Evolutionary conservation across 495 filamentous ascomycete genomes (phyloP).

Genomic region (Aspergillus conjunctus): DNA sequence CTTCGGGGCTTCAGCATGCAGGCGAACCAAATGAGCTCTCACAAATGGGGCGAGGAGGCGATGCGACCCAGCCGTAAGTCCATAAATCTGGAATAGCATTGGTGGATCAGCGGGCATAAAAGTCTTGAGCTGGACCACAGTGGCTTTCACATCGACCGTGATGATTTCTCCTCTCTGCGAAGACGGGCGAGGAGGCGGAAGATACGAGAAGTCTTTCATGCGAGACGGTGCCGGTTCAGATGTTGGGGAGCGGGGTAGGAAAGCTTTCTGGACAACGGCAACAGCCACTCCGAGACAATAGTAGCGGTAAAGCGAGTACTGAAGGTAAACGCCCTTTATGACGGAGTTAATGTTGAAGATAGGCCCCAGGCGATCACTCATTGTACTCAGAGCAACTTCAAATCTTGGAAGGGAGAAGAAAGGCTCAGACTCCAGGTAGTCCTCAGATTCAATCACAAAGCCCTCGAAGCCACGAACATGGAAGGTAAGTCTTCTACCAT

Average conservation of each 20-base stretch:
- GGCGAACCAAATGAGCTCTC: constrained; percentile 69
- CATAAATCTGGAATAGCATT: constrained; percentile 86
- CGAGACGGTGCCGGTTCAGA: constrained; percentile 10
- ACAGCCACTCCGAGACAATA: constrained; percentile 85
- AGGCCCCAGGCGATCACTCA: constrained; percentile 81
- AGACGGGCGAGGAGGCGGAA: constrained; percentile 33
- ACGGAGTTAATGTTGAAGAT: constrained; percentile 84
- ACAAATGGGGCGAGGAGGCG: constrained; percentile 81
- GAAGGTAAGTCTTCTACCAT: constrained; percentile 80
- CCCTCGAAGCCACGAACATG: constrained; percentile 82
- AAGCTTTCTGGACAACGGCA: constrained; percentile 73
- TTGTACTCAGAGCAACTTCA: constrained; percentile 81
- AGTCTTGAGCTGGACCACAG: constrained; percentile 84
- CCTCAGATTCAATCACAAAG: constrained; percentile 83
- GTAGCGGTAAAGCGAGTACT: constrained; percentile 93
- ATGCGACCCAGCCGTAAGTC: constrained; percentile 77
- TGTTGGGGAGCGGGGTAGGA: constrained; percentile 51
- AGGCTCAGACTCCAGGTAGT: constrained; percentile 80
- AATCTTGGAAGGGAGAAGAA: constrained; percentile 86
- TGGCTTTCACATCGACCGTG: constrained; percentile 75
- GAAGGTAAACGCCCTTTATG: constrained; percentile 72
- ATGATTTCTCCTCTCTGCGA: constrained; percentile 63
- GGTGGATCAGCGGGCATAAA: constrained; percentile 83
- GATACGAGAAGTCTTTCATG: constrained; percentile 13
- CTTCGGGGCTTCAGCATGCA: constrained; percentile 85